Base-by-base conservation (phyloP, 495 filamentous ascomycete species). In the Daldinia concentrica region DNA sequence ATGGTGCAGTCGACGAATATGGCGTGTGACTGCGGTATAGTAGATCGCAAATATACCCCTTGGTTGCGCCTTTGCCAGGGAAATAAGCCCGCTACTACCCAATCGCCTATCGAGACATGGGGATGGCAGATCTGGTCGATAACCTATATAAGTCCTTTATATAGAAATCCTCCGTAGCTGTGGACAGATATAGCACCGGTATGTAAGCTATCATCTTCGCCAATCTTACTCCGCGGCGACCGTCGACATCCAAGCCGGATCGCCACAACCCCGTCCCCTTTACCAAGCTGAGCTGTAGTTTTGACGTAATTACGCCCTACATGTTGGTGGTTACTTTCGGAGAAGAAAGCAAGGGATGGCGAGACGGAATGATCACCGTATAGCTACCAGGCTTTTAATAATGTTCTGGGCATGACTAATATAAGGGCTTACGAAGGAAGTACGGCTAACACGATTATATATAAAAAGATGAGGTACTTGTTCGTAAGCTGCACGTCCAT, bases 21-120 rank as follows among this genome's bases (percentile, higher is more conserved):
- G 54, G 58, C 58, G 52, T 41, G 32, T 66, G 61, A 59, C 12
- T 63, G 41, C 58, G 62, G 58, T 69, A 73, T 73, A 73, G 6
- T 29, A 66, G 66, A 69, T 62, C 32, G 58, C 59, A 60, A n/a
- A 48, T 73, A 73, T 73, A 73, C 41, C 71, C 71, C 71, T 58
- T 69, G 41, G 52, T 55, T 59, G 50, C 62, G 58, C 39, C 52
- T 66, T 69, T 58, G 62, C 61, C 22, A 58, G 58, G 36, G 24
- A 22, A 57, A 54, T 41, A 63, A 43, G 27, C 34, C 66, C 17
- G 36, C 39, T 51, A 37, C 62, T 37, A 66, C 51, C 66, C 66
- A 30, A 54, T 54, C 24, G 50, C 50, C 45, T 55, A 50, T 58
- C 43, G n/a, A 58, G 30, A 55, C 64, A 64, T 60, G 69, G 64